phyloP scores from a whole-genome alignment of 106 monocot genomes.

The Posidonia australis region DNA sequence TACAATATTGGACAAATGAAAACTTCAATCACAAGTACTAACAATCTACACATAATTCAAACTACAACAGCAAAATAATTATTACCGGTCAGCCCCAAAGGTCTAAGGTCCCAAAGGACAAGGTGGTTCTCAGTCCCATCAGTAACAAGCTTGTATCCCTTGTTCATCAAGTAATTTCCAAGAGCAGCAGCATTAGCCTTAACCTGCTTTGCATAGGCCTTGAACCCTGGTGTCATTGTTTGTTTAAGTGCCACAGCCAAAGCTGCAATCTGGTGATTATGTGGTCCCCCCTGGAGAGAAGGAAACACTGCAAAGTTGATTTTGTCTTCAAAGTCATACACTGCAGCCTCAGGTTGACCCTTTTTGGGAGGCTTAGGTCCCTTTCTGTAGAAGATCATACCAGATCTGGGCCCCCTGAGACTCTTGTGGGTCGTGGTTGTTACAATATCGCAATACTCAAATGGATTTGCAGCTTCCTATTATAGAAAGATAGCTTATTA shows the following conservation, averaged over 20 bases:
- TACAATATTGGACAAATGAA: conserved; percentile 10
- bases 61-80: neutral
- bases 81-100: conserved; percentile 78
- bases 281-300: conserved; percentile 80
- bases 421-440: conserved; percentile 76
- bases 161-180: no score
- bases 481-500: neutral
- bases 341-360: conserved; percentile 53
- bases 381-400: conserved; percentile 83
- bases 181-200: conserved; percentile 62
- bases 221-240: conserved; percentile 46
- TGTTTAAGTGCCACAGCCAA: conserved; percentile 70
- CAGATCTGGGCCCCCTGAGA: conserved; percentile 64
- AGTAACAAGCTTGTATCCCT: conserved; percentile 63
- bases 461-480: conserved; percentile 2
- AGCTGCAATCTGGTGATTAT: conserved; percentile 77
- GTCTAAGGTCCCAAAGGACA: conserved; percentile 70
- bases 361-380: conserved; percentile 69
- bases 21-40: no score
- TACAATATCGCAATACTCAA: conserved; percentile 41
- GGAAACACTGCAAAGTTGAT: conserved; percentile 83
- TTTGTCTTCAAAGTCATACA: conserved; percentile 64
- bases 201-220: conserved; percentile 63
- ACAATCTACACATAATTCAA: conserved; percentile 1
- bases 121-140: conserved; percentile 76